Conservation (phyloP, 2,329 filamentous ascomycete genomes). For the Phialemoniopsis sp. region DNA sequence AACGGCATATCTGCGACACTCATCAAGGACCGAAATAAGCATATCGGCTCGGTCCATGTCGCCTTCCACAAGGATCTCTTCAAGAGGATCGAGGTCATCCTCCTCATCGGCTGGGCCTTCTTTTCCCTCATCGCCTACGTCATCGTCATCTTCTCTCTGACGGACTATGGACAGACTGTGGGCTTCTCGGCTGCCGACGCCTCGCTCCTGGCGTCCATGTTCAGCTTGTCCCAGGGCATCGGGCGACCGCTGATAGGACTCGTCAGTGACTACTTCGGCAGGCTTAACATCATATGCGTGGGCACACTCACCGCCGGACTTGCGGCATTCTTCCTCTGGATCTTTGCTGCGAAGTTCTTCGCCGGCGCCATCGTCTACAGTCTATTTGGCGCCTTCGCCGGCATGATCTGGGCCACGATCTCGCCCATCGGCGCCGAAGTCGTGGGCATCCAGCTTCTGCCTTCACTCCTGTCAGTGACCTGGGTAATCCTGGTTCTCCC, state of each 20-base stretch:
- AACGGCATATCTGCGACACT: slow-evolving; percentile 61
- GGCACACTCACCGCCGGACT: slow-evolving; percentile 63
- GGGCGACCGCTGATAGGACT: slow-evolving; percentile 71
- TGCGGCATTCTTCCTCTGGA: slow-evolving; percentile 69
- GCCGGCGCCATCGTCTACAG: slow-evolving; percentile 69
- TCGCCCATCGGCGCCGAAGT: slow-evolving; percentile 71
- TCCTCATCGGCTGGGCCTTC: slow-evolving; percentile 64
- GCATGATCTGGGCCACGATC: slow-evolving; percentile 67
- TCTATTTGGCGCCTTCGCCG: slow-evolving; percentile 63
- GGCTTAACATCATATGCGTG: slow-evolving; percentile 67
- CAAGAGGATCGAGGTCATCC: slow-evolving; percentile 54
- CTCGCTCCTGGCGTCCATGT: slow-evolving; percentile 66
- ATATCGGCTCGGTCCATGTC: slow-evolving; percentile 61
- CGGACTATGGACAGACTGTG: slow-evolving; percentile 67
- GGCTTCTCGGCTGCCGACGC: slow-evolving; percentile 65
- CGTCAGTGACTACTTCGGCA: slow-evolving; percentile 64
- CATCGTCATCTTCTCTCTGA: slow-evolving; percentile 71
- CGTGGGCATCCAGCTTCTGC: slow-evolving; percentile 64
- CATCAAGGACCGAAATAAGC: slow-evolving; percentile 67
- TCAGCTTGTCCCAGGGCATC: slow-evolving; percentile 64
- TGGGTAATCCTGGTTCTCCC: slow-evolving; percentile 71
- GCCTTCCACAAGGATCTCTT: slow-evolving; percentile 64
- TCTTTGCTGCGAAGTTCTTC: slow-evolving; percentile 58
- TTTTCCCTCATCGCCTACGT: slow-evolving; percentile 72
- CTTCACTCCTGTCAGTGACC: slow-evolving; percentile 62